Conservation (phyloP, 805 yeast genomes). For the Debaryomyces prosopidis region DNA sequence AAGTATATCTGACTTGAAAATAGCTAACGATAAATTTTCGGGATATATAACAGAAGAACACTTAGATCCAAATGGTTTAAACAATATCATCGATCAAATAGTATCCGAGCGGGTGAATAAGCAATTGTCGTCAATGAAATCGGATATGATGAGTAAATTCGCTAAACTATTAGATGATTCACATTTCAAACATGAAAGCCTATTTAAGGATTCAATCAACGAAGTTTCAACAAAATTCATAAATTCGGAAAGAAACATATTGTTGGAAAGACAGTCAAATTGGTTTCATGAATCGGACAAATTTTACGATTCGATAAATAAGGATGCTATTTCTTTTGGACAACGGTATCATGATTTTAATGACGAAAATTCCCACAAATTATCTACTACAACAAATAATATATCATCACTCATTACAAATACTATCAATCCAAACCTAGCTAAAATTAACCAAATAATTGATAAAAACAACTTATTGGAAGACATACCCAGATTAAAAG, state of each 20-base stretch:
- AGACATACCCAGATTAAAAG: not conserved
- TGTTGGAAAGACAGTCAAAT: slow-evolving; percentile 9
- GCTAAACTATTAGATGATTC: slow-evolving; percentile 5
- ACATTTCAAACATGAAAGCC: slow-evolving; percentile 4
- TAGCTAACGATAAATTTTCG: slow-evolving; percentile 13
- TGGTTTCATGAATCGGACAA: slow-evolving; percentile 13
- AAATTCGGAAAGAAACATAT: slow-evolving; percentile 4
- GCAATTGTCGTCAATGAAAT: slow-evolving; percentile 1
- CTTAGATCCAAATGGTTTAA: slow-evolving; percentile 5
- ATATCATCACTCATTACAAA: slow-evolving; percentile 6
- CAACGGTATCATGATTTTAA: not conserved
- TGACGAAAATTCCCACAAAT: slow-evolving; percentile 4
- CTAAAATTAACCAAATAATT: slow-evolving; percentile 1
- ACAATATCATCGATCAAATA: not conserved
- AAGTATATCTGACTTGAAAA: slow-evolving; percentile 10
- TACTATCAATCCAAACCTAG: slow-evolving; percentile 8
- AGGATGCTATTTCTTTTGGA: slow-evolving; percentile 1
- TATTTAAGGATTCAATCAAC: slow-evolving; percentile 10
- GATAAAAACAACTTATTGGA: not conserved
- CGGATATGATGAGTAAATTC: slow-evolving; percentile 1
- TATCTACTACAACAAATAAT: slow-evolving; percentile 8
- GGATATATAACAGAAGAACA: slow-evolving; percentile 16
- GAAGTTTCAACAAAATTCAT: slow-evolving; percentile 7
- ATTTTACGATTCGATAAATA: slow-evolving; percentile 7
- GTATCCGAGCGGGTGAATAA: slow-evolving; percentile 6